Base-by-base conservation (phyloP, 2,329 filamentous ascomycete species). In the Botryotinia narcissicola region DNA sequence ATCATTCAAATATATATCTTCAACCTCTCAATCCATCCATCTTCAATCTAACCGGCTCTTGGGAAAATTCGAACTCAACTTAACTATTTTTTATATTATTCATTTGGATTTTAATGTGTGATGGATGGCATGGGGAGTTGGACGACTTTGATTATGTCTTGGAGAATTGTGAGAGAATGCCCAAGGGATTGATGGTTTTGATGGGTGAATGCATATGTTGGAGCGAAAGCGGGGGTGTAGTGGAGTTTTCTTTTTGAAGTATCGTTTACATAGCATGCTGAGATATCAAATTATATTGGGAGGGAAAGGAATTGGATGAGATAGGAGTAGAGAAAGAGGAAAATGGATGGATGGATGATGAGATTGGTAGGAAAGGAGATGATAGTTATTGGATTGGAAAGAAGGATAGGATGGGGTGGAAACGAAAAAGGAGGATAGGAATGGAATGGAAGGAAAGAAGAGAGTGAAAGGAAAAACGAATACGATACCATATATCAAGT, bases 51-150 rank as follows among this genome's bases (percentile, higher is more conserved):
- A 57, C 51, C 22, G 48, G 22, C 48, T 68, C 64, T 68, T 57
- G 64, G 64, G 64, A 68, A 42, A 40, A 25, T 44, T 67, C 25
- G 22, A 57, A 57, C n/a, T 68, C 48, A 25, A 57, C 48, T 57
- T 16, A n/a, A 29, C 48, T 57, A 44, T 42, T 51, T 66, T 46
- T 66, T 57, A 67, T 68, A 67, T 68, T 42, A 42, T 68, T 66
- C 63, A 51, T 48, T 68, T 68, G 64, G 64, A 68, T 68, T 40
- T 57, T 68, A 25, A 42, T 42, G 64, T 68, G 35, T 68, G 64
- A 68, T 57, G 48, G 48, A 51, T 51, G 48, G 48, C 25, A 29
- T 57, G 16, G 35, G 64, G 48, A 68, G 48, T 68, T 68, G 48
- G 18, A 54, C 35, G 48, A 57, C 64, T 57, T 57, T 68, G 64